Evolutionary conservation across 371 early-diverging fungal genomes (phyloP).

Genomic region (Mortierella polycephala): DNA sequence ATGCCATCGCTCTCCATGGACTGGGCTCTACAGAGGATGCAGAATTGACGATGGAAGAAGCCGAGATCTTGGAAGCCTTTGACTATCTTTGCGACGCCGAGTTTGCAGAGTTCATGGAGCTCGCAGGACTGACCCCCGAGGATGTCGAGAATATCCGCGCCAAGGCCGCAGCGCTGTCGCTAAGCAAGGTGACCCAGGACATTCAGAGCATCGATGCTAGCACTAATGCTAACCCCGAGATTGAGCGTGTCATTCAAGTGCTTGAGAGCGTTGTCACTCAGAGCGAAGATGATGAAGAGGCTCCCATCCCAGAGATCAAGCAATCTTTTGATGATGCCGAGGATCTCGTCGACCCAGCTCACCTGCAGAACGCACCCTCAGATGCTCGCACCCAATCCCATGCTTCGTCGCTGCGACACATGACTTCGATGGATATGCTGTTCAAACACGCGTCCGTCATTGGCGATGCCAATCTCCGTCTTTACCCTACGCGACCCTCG

Average conservation of each 20-base stretch:
- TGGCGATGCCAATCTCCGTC: conserved; percentile 45
- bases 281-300: conserved; percentile 1
- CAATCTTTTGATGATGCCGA: conserved; percentile 1
- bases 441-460: conserved; percentile 47
- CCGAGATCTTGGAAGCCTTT: conserved; percentile 49
- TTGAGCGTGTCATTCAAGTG: neutral
- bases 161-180: conserved; percentile 35
- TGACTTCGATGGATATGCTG: conserved; percentile 51
- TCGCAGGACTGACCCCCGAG: conserved; percentile 34
- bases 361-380: neutral
- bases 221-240: neutral
- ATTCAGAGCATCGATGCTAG: conserved; percentile 10
- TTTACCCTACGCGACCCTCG: conserved; percentile 52
- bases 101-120: conserved; percentile 46
- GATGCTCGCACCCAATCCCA: neutral
- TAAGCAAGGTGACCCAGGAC: conserved; percentile 42
- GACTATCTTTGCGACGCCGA: conserved; percentile 46
- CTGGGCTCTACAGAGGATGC: neutral
- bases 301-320: neutral
- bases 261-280: neutral
- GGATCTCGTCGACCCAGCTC: neutral
- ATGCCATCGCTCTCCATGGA: conserved; percentile 30
- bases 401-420: conserved; percentile 29
- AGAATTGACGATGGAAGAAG: conserved; percentile 37
- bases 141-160: conserved; percentile 34